Evolutionary conservation across 306 rosid species (phyloP), one percentile per base, ranked within the genome.

Genomic region (Vigna angularis): DNA sequence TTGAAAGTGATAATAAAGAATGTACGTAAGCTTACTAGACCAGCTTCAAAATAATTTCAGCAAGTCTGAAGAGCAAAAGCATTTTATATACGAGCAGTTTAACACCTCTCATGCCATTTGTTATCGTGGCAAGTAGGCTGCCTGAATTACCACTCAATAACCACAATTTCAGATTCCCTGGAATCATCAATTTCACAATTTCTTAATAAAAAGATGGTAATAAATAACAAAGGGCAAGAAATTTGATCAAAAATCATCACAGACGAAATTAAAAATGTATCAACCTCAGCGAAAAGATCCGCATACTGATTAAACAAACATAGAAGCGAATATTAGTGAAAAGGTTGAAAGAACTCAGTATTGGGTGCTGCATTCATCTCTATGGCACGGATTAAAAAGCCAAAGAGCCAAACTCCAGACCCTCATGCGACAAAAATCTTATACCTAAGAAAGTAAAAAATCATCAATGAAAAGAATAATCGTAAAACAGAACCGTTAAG

Each of bases 331-430:
- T 7, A 73, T 10, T 4, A 55, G 69, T 64, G 83, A 79, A 61
- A 78, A 80, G 66, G 78, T 68, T 85, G 89, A 81, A 62, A 52
- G 17, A 2, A 16, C 15, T 82, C 59, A 57, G n/a, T 85, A 9
- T 93, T 12, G 96, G 94, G 91, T 68, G 85, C 93, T 86, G 91
- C 88, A 93, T 93, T 93, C 98, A 93, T 93, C 96, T 87, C 98
- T 24, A 91, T 24, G 93, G 90, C 92, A 89, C 89, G 0, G 58
- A 1, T 1, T 70, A 2, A 49, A 26, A 57, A 86, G 88, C 94
- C 98, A 85, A 86, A 93, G 98, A 91, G 96, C 75, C 91, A 93
- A 90, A 93, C 98, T 91, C 85, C 92, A 89, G 91, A 73, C 94
- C 98, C 45, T 34, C 6, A 34, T 4, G 38, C 7, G 0, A 6